phyloP scores from a whole-genome alignment of 2,329 filamentous ascomycete species.

The Colletotrichum tropicicola region DNA sequence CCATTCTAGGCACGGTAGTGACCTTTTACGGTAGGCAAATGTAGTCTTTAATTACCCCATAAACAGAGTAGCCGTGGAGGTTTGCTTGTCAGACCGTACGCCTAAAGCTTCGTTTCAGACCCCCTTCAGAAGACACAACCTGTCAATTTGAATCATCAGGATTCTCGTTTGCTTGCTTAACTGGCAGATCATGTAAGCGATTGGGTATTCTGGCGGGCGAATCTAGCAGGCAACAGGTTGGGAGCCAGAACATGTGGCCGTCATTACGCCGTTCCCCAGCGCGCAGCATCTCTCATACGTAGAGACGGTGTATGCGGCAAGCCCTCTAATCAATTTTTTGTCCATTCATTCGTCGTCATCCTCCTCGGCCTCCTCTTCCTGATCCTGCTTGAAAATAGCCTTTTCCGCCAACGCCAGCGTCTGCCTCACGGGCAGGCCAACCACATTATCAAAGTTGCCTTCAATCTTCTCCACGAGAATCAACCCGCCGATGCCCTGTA shows the following conservation, averaged over 20 bases:
- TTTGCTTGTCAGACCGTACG: no score
- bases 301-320: no score
- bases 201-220: not conserved
- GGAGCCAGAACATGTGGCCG: not conserved
- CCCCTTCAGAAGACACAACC: no score
- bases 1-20: no score
- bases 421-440: conserved; percentile 84
- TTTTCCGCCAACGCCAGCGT: conserved; percentile 86
- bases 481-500: conserved; percentile 89
- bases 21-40: no score
- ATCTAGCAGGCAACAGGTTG: not conserved
- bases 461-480: conserved; percentile 90
- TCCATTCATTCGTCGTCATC: conserved; percentile 53
- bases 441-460: conserved; percentile 91
- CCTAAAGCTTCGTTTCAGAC: no score
- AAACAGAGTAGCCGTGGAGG: no score
- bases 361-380: conserved; percentile 63
- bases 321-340: not conserved
- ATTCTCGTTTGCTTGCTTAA: no score
- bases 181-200: not conserved
- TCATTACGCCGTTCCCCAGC: not conserved
- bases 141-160: no score
- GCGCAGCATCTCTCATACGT: no score
- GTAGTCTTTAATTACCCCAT: no score
- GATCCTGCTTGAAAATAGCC: conserved; percentile 80